Conservation (phyloP, 768 basidiomycete species). For the Suillus weaverae region DNA sequence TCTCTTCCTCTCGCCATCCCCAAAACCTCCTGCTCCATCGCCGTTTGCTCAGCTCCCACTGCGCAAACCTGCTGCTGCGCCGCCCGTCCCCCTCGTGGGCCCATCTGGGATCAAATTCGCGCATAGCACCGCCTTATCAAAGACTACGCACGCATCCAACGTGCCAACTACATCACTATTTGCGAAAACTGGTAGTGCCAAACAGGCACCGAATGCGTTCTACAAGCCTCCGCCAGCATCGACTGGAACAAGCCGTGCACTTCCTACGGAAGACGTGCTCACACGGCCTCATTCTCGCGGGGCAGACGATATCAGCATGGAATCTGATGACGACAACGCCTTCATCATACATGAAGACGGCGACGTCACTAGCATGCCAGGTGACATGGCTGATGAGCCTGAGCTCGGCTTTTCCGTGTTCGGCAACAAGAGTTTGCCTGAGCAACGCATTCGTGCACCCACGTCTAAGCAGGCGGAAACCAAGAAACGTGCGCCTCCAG, state of each 20-base stretch:
- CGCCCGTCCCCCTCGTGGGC: slow-evolving; percentile 14
- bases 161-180: slow-evolving; percentile 34
- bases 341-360: slow-evolving; percentile 7
- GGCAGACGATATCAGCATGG: slow-evolving; percentile 17
- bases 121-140: slow-evolving; percentile 7
- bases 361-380: not conserved
- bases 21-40: not conserved
- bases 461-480: slow-evolving; percentile 16
- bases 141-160: slow-evolving; percentile 3
- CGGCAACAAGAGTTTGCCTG: slow-evolving; percentile 16
- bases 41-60: slow-evolving; percentile 4
- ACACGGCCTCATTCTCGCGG: slow-evolving; percentile 8
- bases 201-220: slow-evolving; percentile 62
- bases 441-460: slow-evolving; percentile 14
- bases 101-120: slow-evolving; percentile 10
- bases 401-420: slow-evolving; percentile 34
- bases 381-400: slow-evolving; percentile 11
- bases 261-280: slow-evolving; percentile 10
- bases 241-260: slow-evolving; percentile 16
- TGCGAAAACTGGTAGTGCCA: slow-evolving; percentile 47
- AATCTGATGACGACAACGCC: slow-evolving; percentile 11
- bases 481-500: slow-evolving; percentile 40
- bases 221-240: slow-evolving; percentile 49
- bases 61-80: slow-evolving; percentile 5
- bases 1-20: slow-evolving; percentile 2